These are phyloP conservation scores for Paraleonurus japonicus DNA, from an alignment of 257 asterid genomes.

Conservation along the genomic window DNA sequence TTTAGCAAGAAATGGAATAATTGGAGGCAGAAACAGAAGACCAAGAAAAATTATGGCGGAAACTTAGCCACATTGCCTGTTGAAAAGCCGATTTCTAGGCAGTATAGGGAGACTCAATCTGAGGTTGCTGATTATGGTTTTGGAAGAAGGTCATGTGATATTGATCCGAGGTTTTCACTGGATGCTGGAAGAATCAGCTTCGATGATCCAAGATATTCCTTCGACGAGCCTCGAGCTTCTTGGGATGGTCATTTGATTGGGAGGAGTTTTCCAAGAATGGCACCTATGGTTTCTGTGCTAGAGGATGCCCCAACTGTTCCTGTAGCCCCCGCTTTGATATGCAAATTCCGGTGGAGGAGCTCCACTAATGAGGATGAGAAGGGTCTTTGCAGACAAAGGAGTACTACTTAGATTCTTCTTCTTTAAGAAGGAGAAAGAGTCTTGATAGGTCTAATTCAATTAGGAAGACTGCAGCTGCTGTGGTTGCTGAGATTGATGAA, in stretches of 20 bases:
- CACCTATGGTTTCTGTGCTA: constrained; percentile 71
- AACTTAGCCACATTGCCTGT: constrained; percentile 56
- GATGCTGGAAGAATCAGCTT: constrained; percentile 79
- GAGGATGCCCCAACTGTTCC: constrained; percentile 68
- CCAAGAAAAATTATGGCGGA: constrained; percentile 51
- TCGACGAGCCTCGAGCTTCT: constrained; percentile 87
- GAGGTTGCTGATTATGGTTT: constrained; percentile 88
- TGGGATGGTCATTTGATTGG: constrained; percentile 82
- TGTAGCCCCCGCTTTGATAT: constrained; percentile 46
- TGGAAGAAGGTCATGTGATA: constrained; percentile 83
- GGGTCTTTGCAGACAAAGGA: constrained; percentile 78
- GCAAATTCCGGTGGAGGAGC: constrained; percentile 54
- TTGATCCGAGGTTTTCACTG: constrained; percentile 80
- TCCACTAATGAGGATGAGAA: constrained; percentile 34
- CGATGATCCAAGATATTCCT: constrained; percentile 76
- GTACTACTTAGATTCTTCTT: constrained; percentile 75
- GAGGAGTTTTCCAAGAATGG: constrained; percentile 60
- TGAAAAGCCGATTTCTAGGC: constrained; percentile 68
- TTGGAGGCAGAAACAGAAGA: constrained; percentile 86
- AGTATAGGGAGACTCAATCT: constrained; percentile 71
- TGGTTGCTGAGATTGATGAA: constrained; percentile 83
- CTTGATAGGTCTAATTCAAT: constrained; percentile 84
- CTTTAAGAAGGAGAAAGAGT: constrained; percentile 82
- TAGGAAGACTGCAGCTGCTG: constrained; percentile 78
- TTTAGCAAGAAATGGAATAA: constrained; percentile 90